A percentile compares a stretch with the other conserved stretches of the same genome.
phyloP scores from a whole-genome alignment of 257 asterid species.

The Ophiorrhiza pumila region DNA sequence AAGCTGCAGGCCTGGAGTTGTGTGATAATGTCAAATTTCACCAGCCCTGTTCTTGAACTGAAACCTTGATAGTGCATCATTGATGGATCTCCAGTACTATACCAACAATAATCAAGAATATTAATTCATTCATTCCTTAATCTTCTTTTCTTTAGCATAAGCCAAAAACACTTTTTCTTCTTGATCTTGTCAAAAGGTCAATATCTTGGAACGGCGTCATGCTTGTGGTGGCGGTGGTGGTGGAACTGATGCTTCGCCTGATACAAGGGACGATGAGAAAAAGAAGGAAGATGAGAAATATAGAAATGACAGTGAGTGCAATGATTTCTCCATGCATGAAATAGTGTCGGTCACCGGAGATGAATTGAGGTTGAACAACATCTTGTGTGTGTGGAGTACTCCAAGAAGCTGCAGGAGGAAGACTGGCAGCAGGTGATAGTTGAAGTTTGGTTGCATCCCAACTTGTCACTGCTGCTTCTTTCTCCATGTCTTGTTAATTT shows the following conservation, averaged over 20 bases:
- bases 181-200: too few relatives aligned
- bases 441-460: neutral
- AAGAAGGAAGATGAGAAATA: constrained; percentile 14
- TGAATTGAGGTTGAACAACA: neutral
- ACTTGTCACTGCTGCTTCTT: neutral
- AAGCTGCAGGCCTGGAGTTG: too few relatives aligned
- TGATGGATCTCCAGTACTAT: too few relatives aligned
- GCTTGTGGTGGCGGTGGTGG: neutral
- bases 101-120: too few relatives aligned
- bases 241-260: neutral
- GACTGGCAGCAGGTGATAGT: constrained; percentile 4
- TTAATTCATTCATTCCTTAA: too few relatives aligned
- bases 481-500: neutral
- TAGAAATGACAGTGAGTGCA: constrained; percentile 18
- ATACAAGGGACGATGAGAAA: constrained; percentile 20
- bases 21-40: too few relatives aligned
- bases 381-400: neutral
- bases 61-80: too few relatives aligned
- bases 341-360: constrained; percentile 12
- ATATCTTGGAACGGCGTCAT: too few relatives aligned
- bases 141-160: neutral
- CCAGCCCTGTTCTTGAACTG: neutral
- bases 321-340: constrained; percentile 24
- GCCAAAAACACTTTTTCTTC: neutral
- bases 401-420: constrained; percentile 5